Conservation (phyloP, 2,329 filamentous ascomycete species). For the Stromatinia cepivora region DNA sequence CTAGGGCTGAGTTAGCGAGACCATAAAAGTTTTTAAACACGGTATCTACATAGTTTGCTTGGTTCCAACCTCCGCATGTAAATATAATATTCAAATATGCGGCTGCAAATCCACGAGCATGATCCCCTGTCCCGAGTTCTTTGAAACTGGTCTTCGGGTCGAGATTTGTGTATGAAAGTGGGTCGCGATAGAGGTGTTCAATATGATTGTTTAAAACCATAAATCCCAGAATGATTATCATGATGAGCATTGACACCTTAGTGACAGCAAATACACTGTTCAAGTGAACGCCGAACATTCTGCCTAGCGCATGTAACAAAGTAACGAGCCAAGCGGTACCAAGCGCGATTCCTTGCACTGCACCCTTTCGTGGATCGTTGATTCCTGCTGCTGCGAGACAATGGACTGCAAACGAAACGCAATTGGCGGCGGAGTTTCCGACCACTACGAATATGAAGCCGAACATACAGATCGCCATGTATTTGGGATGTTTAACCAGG, state of each 20-base stretch:
- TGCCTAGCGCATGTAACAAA: constrained; percentile 50
- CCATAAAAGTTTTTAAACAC: not conserved
- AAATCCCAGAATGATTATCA: constrained; percentile 46
- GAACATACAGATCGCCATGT: constrained; percentile 44
- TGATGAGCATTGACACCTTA: constrained; percentile 51
- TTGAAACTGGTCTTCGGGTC: constrained; percentile 24
- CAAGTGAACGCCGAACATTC: constrained; percentile 51
- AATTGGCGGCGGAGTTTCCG: constrained; percentile 53
- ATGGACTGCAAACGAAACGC: constrained; percentile 52
- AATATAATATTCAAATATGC: constrained; percentile 49
- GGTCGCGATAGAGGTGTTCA: not conserved
- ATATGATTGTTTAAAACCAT: constrained; percentile 23
- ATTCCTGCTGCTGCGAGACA: constrained; percentile 43
- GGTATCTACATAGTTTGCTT: constrained; percentile 46
- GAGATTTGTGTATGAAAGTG: constrained; percentile 24
- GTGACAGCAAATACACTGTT: constrained; percentile 52
- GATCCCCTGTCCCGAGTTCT: constrained; percentile 26
- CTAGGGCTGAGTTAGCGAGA: constrained; percentile 44
- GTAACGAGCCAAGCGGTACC: constrained; percentile 47
- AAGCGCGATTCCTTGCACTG: constrained; percentile 51
- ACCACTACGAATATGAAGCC: constrained; percentile 42
- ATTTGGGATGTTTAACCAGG: not conserved
- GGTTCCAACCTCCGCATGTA: constrained; percentile 46
- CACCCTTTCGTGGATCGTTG: constrained; percentile 37
- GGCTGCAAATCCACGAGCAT: constrained; percentile 41